phyloP scores from a whole-genome alignment of 768 basidiomycete species.

The Auricularia sp. region DNA sequence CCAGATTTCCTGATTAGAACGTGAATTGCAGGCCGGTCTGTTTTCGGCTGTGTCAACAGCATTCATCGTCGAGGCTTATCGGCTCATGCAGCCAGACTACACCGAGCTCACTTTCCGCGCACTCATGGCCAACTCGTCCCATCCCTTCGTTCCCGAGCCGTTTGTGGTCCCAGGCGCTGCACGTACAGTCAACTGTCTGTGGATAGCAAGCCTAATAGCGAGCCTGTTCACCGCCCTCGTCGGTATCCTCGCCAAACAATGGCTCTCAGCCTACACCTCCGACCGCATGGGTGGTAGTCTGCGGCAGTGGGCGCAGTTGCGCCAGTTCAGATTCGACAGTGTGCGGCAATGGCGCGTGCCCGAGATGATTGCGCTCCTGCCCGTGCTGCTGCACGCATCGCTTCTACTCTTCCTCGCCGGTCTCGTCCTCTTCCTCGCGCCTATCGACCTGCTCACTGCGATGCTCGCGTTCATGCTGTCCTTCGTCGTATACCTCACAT shows the following conservation, averaged over 20 bases:
- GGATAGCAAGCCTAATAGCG: conserved; percentile 28
- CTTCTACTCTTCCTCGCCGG: conserved; percentile 43
- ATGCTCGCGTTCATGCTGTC: neutral
- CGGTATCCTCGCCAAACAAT: conserved; percentile 41
- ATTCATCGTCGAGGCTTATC: conserved; percentile 20
- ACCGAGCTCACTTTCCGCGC: conserved; percentile 8
- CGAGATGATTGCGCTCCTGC: conserved; percentile 31
- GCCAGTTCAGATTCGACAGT: conserved; percentile 32
- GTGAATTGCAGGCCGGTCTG: conserved; percentile 20
- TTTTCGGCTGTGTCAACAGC: conserved; percentile 23
- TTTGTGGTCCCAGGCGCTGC: conserved; percentile 19
- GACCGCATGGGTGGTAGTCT: conserved; percentile 25
- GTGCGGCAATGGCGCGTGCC: conserved; percentile 30
- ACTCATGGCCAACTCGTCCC: neutral
- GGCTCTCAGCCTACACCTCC: conserved; percentile 28
- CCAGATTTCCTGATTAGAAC: neutral
- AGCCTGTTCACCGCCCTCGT: conserved; percentile 35
- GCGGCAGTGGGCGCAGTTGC: conserved; percentile 28
- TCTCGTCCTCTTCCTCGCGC: conserved; percentile 34
- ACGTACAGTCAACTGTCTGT: conserved; percentile 31
- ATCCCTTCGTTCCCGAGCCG: conserved; percentile 2
- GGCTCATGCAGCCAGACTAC: conserved; percentile 13
- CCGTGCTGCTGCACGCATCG: conserved; percentile 38
- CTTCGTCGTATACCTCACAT: neutral
- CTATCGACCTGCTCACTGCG: conserved; percentile 13